Conservation (phyloP, 768 basidiomycete species). For the Nidula microcarpa region DNA sequence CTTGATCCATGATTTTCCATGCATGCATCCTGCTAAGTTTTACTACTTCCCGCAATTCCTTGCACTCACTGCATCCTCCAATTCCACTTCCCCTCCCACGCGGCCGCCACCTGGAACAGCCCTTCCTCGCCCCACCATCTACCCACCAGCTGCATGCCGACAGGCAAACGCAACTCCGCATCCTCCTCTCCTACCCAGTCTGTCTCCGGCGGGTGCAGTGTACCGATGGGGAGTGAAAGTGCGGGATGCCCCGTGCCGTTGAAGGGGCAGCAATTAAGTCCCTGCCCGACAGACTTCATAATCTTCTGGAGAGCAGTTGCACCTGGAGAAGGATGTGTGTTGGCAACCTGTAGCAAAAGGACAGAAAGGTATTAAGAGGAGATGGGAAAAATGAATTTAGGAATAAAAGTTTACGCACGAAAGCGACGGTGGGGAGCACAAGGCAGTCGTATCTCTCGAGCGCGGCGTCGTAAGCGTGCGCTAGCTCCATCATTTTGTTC, state of each 20-base stretch:
- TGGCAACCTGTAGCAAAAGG: slow-evolving; percentile 9
- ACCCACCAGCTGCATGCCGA: slow-evolving; percentile 41
- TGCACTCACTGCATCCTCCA: slow-evolving; percentile 12
- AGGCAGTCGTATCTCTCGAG: slow-evolving; percentile 11
- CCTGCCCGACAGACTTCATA: slow-evolving; percentile 20
- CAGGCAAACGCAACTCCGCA: slow-evolving; percentile 30
- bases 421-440: slow-evolving; percentile 15
- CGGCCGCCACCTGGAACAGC: slow-evolving; percentile 17
- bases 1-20: no score
- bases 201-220: slow-evolving; percentile 27
- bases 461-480: slow-evolving; percentile 12
- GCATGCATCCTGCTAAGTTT: no score
- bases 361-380: background rate
- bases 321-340: slow-evolving; percentile 11
- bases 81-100: slow-evolving; percentile 19
- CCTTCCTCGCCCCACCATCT: slow-evolving; percentile 36
- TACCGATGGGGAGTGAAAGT: slow-evolving; percentile 38
- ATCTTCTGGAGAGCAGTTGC: slow-evolving; percentile 23
- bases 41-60: no score
- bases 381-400: no score
- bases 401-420: slow-evolving; percentile 5
- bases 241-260: slow-evolving; percentile 38
- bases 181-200: slow-evolving; percentile 15
- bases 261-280: slow-evolving; percentile 22
- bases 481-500: slow-evolving; percentile 15